These are phyloP conservation scores for Aspergillus chevalieri DNA, from an alignment of 2,329 filamentous ascomycete species.

Conservation along the genomic window DNA sequence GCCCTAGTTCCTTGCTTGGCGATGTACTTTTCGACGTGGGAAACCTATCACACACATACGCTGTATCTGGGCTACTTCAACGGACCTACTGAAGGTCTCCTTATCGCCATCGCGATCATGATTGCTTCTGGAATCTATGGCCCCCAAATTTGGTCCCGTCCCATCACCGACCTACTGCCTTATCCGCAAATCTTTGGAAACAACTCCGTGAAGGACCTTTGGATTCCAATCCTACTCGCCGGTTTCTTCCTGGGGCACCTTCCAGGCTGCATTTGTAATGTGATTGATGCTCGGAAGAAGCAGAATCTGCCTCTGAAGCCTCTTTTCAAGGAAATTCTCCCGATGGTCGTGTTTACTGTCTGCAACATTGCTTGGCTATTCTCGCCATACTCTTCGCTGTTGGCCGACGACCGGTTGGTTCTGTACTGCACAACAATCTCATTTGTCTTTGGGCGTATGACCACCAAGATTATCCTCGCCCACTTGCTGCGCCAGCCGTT, in stretches of 20 bases:
- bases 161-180: slow-evolving; percentile 64
- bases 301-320: slow-evolving; percentile 70
- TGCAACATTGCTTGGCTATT: slow-evolving; percentile 79
- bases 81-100: slow-evolving; percentile 89
- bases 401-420: slow-evolving; percentile 78
- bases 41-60: slow-evolving; percentile 97
- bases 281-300: slow-evolving; percentile 66
- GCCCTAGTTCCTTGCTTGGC: slow-evolving; percentile 84
- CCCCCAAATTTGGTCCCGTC: slow-evolving; percentile 76
- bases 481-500: slow-evolving; percentile 91
- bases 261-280: slow-evolving; percentile 84
- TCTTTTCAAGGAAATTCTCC: slow-evolving; percentile 88
- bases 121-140: slow-evolving; percentile 80
- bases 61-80: slow-evolving; percentile 95
- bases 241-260: slow-evolving; percentile 69
- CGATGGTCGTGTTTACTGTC: slow-evolving; percentile 74
- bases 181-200: slow-evolving; percentile 59
- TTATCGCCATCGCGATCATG: slow-evolving; percentile 85
- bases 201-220: slow-evolving; percentile 76
- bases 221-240: slow-evolving; percentile 65
- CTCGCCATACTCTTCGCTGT: slow-evolving; percentile 76
- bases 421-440: slow-evolving; percentile 90
- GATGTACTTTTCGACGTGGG: slow-evolving; percentile 99
- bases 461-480: slow-evolving; percentile 96
- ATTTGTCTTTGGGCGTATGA: slow-evolving; percentile 97